phyloP scores from a whole-genome alignment of 2,329 filamentous ascomycete species.

The Metarhizium sp. region DNA sequence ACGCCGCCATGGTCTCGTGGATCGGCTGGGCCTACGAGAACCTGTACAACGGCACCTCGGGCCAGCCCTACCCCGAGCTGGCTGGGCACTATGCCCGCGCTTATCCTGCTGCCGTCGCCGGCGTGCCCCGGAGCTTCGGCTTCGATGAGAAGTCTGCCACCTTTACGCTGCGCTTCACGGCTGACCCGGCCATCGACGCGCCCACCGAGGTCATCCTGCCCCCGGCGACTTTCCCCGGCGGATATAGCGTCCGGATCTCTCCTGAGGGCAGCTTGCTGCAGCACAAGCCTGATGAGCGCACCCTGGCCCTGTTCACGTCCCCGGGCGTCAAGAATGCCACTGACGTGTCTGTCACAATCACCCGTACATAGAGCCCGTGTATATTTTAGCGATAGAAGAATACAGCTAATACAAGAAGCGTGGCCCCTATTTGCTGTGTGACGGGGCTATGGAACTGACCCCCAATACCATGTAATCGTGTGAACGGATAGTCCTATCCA shows the following conservation, averaged over 20 bases:
- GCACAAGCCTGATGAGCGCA: constrained; percentile 5
- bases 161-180: constrained; percentile 7
- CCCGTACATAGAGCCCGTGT: neutral
- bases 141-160: constrained; percentile 6
- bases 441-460: too few relatives aligned
- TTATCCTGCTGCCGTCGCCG: constrained; percentile 10
- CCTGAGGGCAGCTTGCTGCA: constrained; percentile 6
- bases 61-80: constrained; percentile 8
- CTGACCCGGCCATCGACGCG: constrained; percentile 5
- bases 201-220: constrained; percentile 12
- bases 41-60: constrained; percentile 9
- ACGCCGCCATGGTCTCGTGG: constrained; percentile 11
- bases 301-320: constrained; percentile 8
- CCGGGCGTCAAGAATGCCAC: neutral
- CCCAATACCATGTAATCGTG: too few relatives aligned
- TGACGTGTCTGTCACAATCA: constrained; percentile 4
- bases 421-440: too few relatives aligned
- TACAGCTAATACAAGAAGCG: too few relatives aligned
- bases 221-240: constrained; percentile 6
- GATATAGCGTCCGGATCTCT: constrained; percentile 6
- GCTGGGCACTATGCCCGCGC: constrained; percentile 11
- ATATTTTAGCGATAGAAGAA: too few relatives aligned
- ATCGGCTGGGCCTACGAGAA: constrained; percentile 13
- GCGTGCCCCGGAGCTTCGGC: constrained; percentile 7
- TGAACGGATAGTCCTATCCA: too few relatives aligned